Conservation (phyloP, 2,329 filamentous ascomycete genomes). For the Sporothrix mexicana region DNA sequence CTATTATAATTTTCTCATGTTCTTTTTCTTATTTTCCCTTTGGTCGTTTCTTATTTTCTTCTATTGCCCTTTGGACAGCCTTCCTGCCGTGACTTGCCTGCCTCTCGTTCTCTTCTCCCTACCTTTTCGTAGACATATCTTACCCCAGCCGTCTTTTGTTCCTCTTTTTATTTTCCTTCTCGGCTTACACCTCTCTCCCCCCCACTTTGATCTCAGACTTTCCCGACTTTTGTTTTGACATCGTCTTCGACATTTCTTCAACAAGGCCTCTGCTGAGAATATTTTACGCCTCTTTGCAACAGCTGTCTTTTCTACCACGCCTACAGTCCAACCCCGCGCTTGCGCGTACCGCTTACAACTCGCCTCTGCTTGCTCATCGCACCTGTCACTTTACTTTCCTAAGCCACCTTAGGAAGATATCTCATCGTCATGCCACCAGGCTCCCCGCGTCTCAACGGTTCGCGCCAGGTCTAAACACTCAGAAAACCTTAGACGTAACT, state of each 20-base stretch:
- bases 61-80: no score
- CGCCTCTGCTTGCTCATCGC: background rate
- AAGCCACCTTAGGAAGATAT: conserved; percentile 1
- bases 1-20: background rate
- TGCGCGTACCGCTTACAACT: conserved; percentile 21
- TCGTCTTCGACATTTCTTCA: background rate
- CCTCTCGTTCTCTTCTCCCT: background rate
- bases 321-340: background rate
- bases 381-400: background rate
- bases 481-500: conserved; percentile 14
- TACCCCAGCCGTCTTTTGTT: background rate
- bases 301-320: background rate
- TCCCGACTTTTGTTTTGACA: conserved; percentile 15
- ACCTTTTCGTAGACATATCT: background rate
- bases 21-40: background rate
- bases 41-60: background rate
- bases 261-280: background rate
- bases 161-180: background rate
- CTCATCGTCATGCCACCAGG: conserved; percentile 28
- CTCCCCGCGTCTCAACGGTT: conserved; percentile 17
- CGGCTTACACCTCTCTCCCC: conserved; percentile 1
- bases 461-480: conserved; percentile 4
- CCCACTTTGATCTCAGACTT: background rate
- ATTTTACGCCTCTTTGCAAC: background rate
- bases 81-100: conserved; percentile 1